Evolutionary conservation across 176 grass and related monocot species (phyloP).

Genomic region (Musa beccarii): DNA sequence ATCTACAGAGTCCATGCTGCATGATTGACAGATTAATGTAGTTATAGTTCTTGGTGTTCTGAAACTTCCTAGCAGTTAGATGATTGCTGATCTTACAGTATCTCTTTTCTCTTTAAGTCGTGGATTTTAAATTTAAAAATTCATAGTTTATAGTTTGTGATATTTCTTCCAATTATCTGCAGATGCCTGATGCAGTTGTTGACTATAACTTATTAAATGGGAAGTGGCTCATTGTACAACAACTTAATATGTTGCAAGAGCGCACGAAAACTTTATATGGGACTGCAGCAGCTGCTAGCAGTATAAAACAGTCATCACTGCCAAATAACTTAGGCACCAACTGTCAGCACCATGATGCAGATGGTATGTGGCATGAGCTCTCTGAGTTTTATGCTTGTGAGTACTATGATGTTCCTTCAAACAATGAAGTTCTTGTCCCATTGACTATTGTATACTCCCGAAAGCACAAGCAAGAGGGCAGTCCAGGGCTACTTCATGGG

Average conservation of each 20-base stretch:
- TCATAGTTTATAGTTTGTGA: background rate
- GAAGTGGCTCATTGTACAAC: constrained; percentile 83
- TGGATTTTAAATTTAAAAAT: constrained; percentile 3
- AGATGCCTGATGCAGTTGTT: constrained; percentile 96
- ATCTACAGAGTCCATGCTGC: too few species aligned
- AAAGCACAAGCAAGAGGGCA: constrained; percentile 72
- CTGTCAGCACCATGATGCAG: constrained; percentile 31
- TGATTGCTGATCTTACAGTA: background rate
- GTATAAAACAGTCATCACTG: constrained; percentile 21
- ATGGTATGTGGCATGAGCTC: constrained; percentile 68
- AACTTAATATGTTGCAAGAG: constrained; percentile 90
- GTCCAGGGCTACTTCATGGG: constrained; percentile 83
- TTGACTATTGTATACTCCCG: constrained; percentile 67
- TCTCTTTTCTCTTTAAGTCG: constrained; percentile 8
- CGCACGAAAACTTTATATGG: constrained; percentile 71
- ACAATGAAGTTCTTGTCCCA: constrained; percentile 54
- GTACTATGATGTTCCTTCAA: constrained; percentile 69
- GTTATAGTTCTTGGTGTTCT: background rate
- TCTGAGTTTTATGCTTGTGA: constrained; percentile 87
- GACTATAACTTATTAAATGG: constrained; percentile 83
- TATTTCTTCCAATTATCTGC: constrained; percentile 10
- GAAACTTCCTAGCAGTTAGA: background rate
- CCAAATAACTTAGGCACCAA: constrained; percentile 27
- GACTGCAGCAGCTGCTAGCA: constrained; percentile 36
- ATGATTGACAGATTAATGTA: background rate